Base-by-base conservation (phyloP, 148 eudicot species). In the Nepenthes gracilis region DNA sequence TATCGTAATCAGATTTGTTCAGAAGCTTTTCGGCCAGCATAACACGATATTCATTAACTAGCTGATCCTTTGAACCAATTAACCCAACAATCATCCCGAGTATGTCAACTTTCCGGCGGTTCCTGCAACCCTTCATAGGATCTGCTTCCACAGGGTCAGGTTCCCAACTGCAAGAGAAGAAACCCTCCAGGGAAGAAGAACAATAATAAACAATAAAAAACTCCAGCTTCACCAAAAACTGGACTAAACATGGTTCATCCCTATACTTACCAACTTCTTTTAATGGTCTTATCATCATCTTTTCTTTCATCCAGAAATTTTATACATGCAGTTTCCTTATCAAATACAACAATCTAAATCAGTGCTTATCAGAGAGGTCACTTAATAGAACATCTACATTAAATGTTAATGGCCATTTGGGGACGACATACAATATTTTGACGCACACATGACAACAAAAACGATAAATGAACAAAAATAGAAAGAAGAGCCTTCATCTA, bases 111-210 rank as follows among this genome's bases (percentile, higher is more conserved):
- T 93, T 93, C 76, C 96, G 79, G 59, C 83, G 70, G 61, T 65
- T 68, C 72, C 87, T 80, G 70, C 92, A 78, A 51, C 87, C 81
- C 65, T 86, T 90, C 35, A 70, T 57, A 64, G 99, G 87, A 60
- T 93, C 99, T 14, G 91, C 99, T 74, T 93, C 95, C 63, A 86
- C 95, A 58, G 99, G 99, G 72, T 93, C 99, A 67, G 99, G 99
- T 76, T 93, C 95, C 99, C 99, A 93, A 55, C 99, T 93, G 78
- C 67, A 60, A 58, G 49, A 38, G 43, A 33, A 55, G 15, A 70
- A 36, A 57, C 15, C 53, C 6, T 10, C 53, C 6, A 40, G 45
- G 45, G 11, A 49, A 45, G 11, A 10, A 49, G n/a, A 49, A 49
- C 3, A 2, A n/a, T 49, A 10, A 11, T 49, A 49, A 3, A 49